A percentile compares a stretch with the other conserved stretches of the same genome.
Conservation (phyloP, 2,329 filamentous ascomycete species). For the Alternaria triticina region DNA sequence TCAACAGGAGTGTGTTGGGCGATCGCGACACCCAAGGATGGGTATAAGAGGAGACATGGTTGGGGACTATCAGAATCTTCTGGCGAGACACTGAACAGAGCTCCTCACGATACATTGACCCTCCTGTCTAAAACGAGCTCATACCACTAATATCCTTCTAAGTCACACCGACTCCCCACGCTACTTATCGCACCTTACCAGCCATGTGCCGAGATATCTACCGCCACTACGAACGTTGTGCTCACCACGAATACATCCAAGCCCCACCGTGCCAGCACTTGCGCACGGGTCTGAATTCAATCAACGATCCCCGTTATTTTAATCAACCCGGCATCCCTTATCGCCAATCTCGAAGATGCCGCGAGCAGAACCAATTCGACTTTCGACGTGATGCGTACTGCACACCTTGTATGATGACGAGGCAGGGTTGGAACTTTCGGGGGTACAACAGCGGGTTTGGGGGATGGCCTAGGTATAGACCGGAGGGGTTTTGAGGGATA, state of each 20-base stretch:
- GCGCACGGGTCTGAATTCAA: not conserved
- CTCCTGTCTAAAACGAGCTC: not conserved
- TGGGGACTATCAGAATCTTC: not conserved
- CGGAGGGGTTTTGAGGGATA: not conserved
- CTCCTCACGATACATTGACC: not conserved
- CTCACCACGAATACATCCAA: slow-evolving; percentile 9
- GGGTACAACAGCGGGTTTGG: slow-evolving; percentile 1
- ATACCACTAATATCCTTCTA: not conserved
- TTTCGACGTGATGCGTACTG: not conserved
- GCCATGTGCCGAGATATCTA: slow-evolving; percentile 10
- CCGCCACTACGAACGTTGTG: slow-evolving; percentile 5
- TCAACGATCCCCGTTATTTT: slow-evolving; percentile 10
- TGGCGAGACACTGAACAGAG: not conserved
- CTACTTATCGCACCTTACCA: no score
- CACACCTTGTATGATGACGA: not conserved
- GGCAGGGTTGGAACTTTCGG: slow-evolving; percentile 9
- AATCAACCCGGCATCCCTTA: slow-evolving; percentile 8
- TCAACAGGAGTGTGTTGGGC: not conserved
- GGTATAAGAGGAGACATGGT: not conserved
- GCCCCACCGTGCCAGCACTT: slow-evolving; percentile 1
- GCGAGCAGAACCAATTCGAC: not conserved
- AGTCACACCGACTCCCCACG: not conserved
- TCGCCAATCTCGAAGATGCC: not conserved
- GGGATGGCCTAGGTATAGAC: not conserved
- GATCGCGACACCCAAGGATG: not conserved